These are phyloP conservation scores for Coemansia brasiliensis DNA, from an alignment of 192 early-diverging fungal species.

Conservation along the genomic window DNA sequence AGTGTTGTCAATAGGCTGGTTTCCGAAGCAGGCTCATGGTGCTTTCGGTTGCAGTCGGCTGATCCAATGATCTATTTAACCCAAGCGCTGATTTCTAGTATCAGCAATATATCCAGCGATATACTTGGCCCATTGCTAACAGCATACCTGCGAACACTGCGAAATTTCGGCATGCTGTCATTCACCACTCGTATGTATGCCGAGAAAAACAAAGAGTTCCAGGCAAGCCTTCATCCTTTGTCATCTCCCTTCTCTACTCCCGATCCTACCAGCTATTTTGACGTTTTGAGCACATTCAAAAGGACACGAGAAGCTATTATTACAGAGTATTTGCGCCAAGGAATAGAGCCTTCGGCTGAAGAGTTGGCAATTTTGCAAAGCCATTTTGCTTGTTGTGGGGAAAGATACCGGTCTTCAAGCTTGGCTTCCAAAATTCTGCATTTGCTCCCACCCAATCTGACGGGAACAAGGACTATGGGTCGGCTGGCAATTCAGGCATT, in stretches of 20 bases:
- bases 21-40: constrained; percentile 25
- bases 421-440: constrained; percentile 18
- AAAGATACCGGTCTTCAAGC: not conserved
- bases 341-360: constrained; percentile 20
- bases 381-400: constrained; percentile 8
- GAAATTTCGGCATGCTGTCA: constrained; percentile 10
- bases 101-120: not conserved
- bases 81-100: not conserved
- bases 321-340: constrained; percentile 22
- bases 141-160: constrained; percentile 8
- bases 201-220: not conserved
- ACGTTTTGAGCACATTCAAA: constrained; percentile 5
- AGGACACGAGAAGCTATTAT: constrained; percentile 9
- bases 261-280: not conserved
- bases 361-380: constrained; percentile 17
- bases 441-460: constrained; percentile 7
- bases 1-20: not conserved
- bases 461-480: not conserved
- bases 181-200: not conserved
- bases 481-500: constrained; percentile 9
- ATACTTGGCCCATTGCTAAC: not conserved
- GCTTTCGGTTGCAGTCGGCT: constrained; percentile 11
- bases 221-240: not conserved
- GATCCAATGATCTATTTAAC: constrained; percentile 12
- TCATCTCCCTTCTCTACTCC: not conserved